Percentiles rank a stretch among this genome's conserved stretches.
Conservation (phyloP, 2,329 filamentous ascomycete species). For the Chalara sp. region DNA sequence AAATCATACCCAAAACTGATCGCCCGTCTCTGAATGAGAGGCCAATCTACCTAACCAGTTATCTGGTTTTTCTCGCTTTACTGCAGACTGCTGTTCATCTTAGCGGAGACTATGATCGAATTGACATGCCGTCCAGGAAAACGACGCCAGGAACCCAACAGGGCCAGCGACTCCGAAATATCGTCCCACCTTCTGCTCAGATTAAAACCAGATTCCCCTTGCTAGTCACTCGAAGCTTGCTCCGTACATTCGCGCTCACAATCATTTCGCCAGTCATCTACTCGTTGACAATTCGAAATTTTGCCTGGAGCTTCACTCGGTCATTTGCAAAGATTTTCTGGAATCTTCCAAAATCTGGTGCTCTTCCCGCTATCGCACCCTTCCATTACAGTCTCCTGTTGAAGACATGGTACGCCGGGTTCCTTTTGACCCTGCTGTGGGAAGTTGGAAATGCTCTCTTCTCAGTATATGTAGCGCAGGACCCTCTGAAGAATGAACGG, state of each 20-base stretch:
- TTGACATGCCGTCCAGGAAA: slow-evolving; percentile 34
- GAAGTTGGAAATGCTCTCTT: slow-evolving; percentile 71
- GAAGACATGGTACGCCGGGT: slow-evolving; percentile 54
- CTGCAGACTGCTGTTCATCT: slow-evolving; percentile 67
- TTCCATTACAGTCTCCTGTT: slow-evolving; percentile 48
- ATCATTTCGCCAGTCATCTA: slow-evolving; percentile 31
- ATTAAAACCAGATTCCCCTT: slow-evolving; percentile 29
- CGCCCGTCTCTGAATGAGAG: slow-evolving; percentile 77
- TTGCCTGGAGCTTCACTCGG: slow-evolving; percentile 64
- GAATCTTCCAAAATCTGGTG: slow-evolving; percentile 66
- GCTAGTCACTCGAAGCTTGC: slow-evolving; percentile 25
- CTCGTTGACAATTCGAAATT: slow-evolving; percentile 49
- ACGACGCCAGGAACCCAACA: slow-evolving; percentile 21
- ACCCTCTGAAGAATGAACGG: slow-evolving; percentile 76
- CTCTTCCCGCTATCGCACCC: slow-evolving; percentile 52
- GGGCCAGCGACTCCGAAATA: slow-evolving; percentile 30
- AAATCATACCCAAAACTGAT: slow-evolving; percentile 61
- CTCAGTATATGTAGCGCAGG: slow-evolving; percentile 70
- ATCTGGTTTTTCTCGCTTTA: slow-evolving; percentile 61
- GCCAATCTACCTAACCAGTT: slow-evolving; percentile 70
- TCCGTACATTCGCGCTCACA: slow-evolving; percentile 32
- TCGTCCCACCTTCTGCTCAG: slow-evolving; percentile 30
- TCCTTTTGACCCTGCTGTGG: slow-evolving; percentile 68
- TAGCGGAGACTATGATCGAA: slow-evolving; percentile 63
- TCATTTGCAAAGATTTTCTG: slow-evolving; percentile 66